These are phyloP conservation scores for Alternaria metachromatica DNA, from an alignment of 2,329 filamentous ascomycete species.

Conservation along the genomic window DNA sequence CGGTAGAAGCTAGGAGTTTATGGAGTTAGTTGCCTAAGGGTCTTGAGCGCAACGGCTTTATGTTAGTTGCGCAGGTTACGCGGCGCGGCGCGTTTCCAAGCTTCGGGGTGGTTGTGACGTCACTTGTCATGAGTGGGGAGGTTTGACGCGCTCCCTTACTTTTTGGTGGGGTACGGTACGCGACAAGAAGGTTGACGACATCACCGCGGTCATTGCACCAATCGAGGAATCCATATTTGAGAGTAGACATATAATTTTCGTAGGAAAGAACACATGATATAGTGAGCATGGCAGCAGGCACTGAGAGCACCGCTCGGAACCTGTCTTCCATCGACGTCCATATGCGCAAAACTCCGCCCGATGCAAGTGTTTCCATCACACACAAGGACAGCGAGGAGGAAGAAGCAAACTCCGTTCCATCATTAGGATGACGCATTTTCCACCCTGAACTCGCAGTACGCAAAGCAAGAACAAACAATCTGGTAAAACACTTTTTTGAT, in stretches of 20 bases:
- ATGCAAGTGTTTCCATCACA: background rate
- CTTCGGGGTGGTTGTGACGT: constrained; percentile 11
- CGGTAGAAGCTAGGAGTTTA: background rate
- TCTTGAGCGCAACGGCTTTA: background rate
- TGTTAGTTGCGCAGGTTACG: constrained; percentile 5
- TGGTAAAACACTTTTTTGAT: constrained; percentile 5
- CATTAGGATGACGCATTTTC: background rate
- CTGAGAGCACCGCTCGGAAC: background rate
- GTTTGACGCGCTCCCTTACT: constrained; percentile 3
- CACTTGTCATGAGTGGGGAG: constrained; percentile 1
- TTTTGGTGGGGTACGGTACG: constrained; percentile 6
- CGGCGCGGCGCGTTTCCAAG: constrained; percentile 5
- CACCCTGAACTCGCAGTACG: background rate
- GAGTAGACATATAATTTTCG: background rate
- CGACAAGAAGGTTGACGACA: constrained; percentile 1
- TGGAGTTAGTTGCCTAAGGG: background rate
- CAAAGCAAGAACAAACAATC: background rate
- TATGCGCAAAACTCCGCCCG: background rate
- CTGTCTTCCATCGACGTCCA: background rate
- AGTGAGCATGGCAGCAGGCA: background rate
- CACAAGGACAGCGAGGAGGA: background rate
- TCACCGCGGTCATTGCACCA: background rate
- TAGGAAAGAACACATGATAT: background rate
- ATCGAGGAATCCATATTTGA: too few relatives aligned
- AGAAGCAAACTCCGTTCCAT: background rate